These are phyloP conservation scores for Phyllosticta capitalensis DNA, from an alignment of 2,329 filamentous ascomycete species.

Conservation along the genomic window DNA sequence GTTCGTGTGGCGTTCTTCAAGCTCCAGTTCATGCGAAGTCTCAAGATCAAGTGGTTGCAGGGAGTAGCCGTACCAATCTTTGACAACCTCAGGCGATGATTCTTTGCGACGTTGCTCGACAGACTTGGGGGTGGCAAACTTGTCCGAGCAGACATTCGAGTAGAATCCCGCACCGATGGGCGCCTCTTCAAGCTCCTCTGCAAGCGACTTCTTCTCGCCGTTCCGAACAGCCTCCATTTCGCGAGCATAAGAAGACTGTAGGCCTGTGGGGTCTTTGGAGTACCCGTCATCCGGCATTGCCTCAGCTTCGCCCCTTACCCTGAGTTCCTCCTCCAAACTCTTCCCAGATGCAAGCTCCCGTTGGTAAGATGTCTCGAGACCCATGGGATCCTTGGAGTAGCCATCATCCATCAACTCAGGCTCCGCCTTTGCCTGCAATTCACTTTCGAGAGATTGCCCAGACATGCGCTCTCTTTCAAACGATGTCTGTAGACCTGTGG, in stretches of 20 bases:
- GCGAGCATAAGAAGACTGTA: conserved; percentile 10
- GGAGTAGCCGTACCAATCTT: conserved; percentile 13
- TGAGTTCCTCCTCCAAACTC: conserved; percentile 7
- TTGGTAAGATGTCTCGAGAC: conserved; percentile 14
- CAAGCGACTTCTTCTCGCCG: conserved; percentile 9
- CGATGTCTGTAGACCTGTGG: conserved; percentile 15
- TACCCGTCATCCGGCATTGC: conserved; percentile 4
- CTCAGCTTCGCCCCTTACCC: not conserved
- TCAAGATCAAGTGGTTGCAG: conserved; percentile 14
- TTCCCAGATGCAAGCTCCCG: conserved; percentile 10
- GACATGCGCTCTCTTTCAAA: conserved; percentile 12
- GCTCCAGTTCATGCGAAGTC: conserved; percentile 12
- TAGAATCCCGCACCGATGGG: conserved; percentile 2
- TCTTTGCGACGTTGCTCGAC: conserved; percentile 8
- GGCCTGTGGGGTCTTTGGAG: conserved; percentile 4
- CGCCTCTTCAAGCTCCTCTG: conserved; percentile 5
- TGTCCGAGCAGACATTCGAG: not conserved
- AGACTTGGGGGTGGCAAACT: conserved; percentile 4
- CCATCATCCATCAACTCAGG: conserved; percentile 3
- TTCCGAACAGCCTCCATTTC: conserved; percentile 9
- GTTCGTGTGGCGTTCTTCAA: conserved; percentile 1
- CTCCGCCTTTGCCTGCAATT: not conserved
- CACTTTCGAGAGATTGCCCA: conserved; percentile 1
- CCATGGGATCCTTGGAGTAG: conserved; percentile 10
- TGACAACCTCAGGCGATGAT: conserved; percentile 5